Conservation (phyloP, 2,329 filamentous ascomycete species). For the Aspergillus pseudoterreus region DNA sequence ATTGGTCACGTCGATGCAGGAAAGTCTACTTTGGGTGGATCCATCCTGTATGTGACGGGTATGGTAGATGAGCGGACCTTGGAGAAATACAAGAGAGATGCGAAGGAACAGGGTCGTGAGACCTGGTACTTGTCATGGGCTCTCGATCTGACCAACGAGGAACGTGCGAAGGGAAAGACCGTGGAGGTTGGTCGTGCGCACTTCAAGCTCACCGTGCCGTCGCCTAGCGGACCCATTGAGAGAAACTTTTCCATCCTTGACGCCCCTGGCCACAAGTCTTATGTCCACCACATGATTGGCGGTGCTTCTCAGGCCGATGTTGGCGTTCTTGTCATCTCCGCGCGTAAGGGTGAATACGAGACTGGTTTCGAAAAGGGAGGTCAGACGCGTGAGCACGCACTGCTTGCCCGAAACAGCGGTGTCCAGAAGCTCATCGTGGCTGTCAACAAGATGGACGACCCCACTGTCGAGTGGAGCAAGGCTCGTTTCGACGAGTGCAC, state of each 20-base stretch:
- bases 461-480: constrained; percentile 93
- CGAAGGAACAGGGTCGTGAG: constrained; percentile 92
- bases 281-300: constrained; percentile 97
- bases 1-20: constrained; percentile 97
- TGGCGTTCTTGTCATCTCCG: constrained; percentile 91
- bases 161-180: constrained; percentile 93
- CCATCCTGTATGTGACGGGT: constrained; percentile 86
- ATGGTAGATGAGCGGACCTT: constrained; percentile 99
- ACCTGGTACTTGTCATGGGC: constrained; percentile 99
- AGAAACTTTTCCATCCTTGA: constrained; percentile 95
- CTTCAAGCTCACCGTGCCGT: constrained; percentile 68
- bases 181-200: constrained; percentile 94
- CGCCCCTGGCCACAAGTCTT: constrained; percentile 96
- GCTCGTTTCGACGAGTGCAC: constrained; percentile 91
- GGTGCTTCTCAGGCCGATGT: constrained; percentile 91
- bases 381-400: constrained; percentile 94
- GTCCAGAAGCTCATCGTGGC: constrained; percentile 94
- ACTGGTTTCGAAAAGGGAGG: constrained; percentile 96
- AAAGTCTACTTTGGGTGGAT: constrained; percentile 92
- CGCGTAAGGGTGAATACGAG: constrained; percentile 97
- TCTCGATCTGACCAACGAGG: constrained; percentile 93
- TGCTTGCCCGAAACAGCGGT: constrained; percentile 96
- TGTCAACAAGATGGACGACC: constrained; percentile 99
- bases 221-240: constrained; percentile 59
- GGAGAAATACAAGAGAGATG: constrained; percentile 96